Evolutionary conservation across 2,329 filamentous ascomycete species (phyloP).

Genomic region (Microdochium nivale): DNA sequence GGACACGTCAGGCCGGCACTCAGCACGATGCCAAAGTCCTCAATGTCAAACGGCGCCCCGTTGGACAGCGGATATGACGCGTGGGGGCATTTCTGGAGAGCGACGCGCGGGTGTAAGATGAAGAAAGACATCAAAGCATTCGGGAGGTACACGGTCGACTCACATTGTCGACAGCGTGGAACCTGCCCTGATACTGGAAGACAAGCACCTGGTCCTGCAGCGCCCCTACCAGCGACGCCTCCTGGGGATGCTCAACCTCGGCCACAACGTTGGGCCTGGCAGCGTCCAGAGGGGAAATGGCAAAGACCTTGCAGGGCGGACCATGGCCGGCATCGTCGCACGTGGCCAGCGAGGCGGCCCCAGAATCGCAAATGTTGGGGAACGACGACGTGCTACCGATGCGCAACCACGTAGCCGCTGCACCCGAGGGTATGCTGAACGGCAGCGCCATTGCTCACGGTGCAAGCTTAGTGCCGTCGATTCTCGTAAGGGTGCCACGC

Average conservation of each 20-base stretch:
- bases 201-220: slow-evolving; percentile 55
- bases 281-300: slow-evolving; percentile 30
- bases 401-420: slow-evolving; percentile 35
- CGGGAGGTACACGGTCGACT: slow-evolving; percentile 14
- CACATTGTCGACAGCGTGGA: slow-evolving; percentile 64
- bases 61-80: slow-evolving; percentile 57
- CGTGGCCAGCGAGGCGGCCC: slow-evolving; percentile 27
- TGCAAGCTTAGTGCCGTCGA: no score
- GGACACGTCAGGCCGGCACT: slow-evolving; percentile 58
- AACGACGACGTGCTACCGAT: slow-evolving; percentile 47
- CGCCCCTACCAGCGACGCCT: slow-evolving; percentile 18
- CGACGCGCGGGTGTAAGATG: slow-evolving; percentile 6
- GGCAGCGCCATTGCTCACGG: background rate
- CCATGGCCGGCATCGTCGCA: slow-evolving; percentile 27
- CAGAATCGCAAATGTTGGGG: slow-evolving; percentile 36
- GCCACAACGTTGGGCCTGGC: slow-evolving; percentile 17
- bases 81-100: slow-evolving; percentile 54
- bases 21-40: slow-evolving; percentile 59
- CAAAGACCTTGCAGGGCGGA: slow-evolving; percentile 52
- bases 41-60: slow-evolving; percentile 59
- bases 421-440: background rate
- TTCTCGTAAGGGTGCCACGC: no score
- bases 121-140: background rate
- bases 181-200: slow-evolving; percentile 52
- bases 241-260: slow-evolving; percentile 25